These are phyloP conservation scores for Eucalyptus grandis DNA, from an alignment of 345 rosid species.

Conservation along the genomic window DNA sequence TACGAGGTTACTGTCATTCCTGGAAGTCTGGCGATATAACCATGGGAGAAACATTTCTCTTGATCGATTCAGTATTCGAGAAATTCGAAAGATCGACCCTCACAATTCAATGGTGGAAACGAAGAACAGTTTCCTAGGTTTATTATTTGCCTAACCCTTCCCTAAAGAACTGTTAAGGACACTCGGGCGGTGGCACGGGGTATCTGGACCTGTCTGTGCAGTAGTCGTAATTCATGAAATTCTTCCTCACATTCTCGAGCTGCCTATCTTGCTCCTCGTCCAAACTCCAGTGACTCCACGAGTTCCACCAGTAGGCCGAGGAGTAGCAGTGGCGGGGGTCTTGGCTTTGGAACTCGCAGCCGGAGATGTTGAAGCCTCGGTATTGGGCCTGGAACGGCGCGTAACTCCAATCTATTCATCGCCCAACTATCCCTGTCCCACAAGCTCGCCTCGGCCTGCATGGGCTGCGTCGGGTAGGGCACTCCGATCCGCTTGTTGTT, in stretches of 20 bases:
- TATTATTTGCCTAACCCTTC: not conserved
- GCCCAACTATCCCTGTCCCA: slow-evolving; percentile 71
- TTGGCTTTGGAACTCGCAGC: slow-evolving; percentile 11
- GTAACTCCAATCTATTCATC: slow-evolving; percentile 38
- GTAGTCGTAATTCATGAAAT: slow-evolving; percentile 26
- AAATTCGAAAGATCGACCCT: no score
- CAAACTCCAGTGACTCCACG: slow-evolving; percentile 9
- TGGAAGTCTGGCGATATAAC: no score
- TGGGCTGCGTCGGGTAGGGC: slow-evolving; percentile 35
- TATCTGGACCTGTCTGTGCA: slow-evolving; percentile 20
- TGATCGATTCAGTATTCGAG: no score
- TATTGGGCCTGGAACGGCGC: slow-evolving; percentile 50
- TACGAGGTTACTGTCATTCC: no score
- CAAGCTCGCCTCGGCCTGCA: slow-evolving; percentile 42
- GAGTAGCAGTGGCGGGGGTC: slow-evolving; percentile 1
- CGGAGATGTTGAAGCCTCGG: slow-evolving; percentile 25
- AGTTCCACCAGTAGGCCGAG: slow-evolving; percentile 53
- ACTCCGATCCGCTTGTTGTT: slow-evolving; percentile 28
- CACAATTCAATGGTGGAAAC: not conserved
- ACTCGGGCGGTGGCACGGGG: slow-evolving; percentile 16
- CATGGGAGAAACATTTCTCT: no score
- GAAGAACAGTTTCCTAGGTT: not conserved
- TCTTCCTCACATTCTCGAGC: slow-evolving; percentile 4
- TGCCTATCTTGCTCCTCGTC: not conserved
- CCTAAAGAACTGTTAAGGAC: not conserved